These are phyloP conservation scores for Candida verbasci DNA, from an alignment of 805 yeast genomes.

Conservation along the genomic window DNA sequence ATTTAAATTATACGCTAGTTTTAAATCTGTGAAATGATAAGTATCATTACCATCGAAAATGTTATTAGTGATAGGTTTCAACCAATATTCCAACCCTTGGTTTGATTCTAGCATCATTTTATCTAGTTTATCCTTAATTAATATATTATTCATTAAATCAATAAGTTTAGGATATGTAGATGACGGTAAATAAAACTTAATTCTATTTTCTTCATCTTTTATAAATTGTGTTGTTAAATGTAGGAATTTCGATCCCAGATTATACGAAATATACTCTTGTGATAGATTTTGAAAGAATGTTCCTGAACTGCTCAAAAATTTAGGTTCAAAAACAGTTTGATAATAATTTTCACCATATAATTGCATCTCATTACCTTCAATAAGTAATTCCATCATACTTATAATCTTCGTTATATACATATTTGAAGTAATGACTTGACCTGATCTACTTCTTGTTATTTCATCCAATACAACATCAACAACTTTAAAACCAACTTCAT, in stretches of 20 bases:
- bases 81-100: conserved; percentile 59
- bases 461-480: conserved; percentile 50
- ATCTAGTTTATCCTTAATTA: conserved; percentile 55
- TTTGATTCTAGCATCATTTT: conserved; percentile 43
- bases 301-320: conserved; percentile 50
- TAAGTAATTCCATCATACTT: conserved; percentile 66
- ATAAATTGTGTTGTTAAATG: conserved; percentile 49
- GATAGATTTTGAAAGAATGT: conserved; percentile 50
- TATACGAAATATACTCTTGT: conserved; percentile 37
- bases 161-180: conserved; percentile 51
- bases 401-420: conserved; percentile 58
- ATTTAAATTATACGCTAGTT: conserved; percentile 45
- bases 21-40: conserved; percentile 36
- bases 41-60: conserved; percentile 9
- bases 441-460: conserved; percentile 50
- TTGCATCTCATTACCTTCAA: conserved; percentile 32
- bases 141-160: conserved; percentile 52
- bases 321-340: conserved; percentile 61
- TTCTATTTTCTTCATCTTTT: conserved; percentile 57
- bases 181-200: conserved; percentile 49
- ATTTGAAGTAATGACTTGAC: conserved; percentile 48
- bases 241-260: conserved; percentile 54
- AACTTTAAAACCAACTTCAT: conserved; percentile 48
- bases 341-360: conserved; percentile 57
- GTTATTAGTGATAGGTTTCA: conserved; percentile 35